Percentiles rank a stretch among this genome's conserved stretches.
Conservation (phyloP, 257 asterid genomes). For the Fraxinus pennsylvanica region DNA sequence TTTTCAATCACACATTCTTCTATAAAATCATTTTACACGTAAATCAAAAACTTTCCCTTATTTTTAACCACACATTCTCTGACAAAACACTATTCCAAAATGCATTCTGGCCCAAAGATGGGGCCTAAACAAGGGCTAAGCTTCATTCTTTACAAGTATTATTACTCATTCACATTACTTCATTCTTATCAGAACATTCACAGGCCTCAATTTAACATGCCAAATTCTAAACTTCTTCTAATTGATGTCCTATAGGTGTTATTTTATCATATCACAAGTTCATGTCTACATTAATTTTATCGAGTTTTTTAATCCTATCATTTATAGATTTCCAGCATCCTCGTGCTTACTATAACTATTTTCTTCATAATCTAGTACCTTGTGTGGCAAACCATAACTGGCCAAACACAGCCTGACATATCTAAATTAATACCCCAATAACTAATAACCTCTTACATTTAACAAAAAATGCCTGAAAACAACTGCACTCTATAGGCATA, state of each 20-base stretch:
- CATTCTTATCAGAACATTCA: neutral
- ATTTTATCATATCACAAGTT: neutral
- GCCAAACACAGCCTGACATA: neutral
- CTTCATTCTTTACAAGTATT: neutral
- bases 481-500: no score
- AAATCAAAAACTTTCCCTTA: no score
- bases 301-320: neutral
- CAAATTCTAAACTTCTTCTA: neutral
- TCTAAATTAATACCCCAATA: no score
- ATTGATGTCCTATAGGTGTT: neutral
- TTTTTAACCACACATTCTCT: no score
- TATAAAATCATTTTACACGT: no score
- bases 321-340: neutral
- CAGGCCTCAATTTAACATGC: neutral
- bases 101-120: no score
- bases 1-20: no score
- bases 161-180: neutral
- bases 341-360: neutral
- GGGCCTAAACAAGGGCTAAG: no score
- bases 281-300: neutral
- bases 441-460: no score
- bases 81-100: no score
- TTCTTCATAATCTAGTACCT: neutral
- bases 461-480: no score
- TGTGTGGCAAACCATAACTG: neutral